Base-by-base conservation (phyloP, 371 early-diverging fungal species). In the Circinella umbellata region DNA sequence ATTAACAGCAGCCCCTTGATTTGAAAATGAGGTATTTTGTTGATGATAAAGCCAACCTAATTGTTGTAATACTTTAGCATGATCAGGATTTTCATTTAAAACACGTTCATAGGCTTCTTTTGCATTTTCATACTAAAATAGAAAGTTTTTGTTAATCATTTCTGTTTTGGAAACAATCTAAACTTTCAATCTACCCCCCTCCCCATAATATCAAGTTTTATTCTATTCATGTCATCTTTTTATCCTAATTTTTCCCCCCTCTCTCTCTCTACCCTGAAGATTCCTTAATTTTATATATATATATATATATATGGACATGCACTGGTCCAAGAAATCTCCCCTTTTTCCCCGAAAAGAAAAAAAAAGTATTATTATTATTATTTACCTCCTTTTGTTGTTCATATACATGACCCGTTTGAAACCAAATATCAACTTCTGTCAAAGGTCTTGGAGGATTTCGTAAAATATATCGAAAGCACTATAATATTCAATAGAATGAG, bases 11-110 rank as follows among this genome's bases (percentile, higher is more conserved):
- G 81, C 82, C 7, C 93, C 94, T 73, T 94, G 92, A 73, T 93
- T 94, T 69, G 85, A 86, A 70, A 95, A 95, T 1, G 86, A 82
- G 1, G 95, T 88, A 49, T 88, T 87, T 60, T 87, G 90, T 77
- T 94, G 94, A 73, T 96, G 95, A 79, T 92, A 96, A 10, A 99
- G 86, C 94, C 97, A 96, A 1, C 98, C 99, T 1, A 98, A 86
- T 76, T 99, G 98, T 71, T 96, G 98, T 18, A 99, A 77, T n/a
- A 95, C 97, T 77, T 98, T 98, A 68, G 95, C 94, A 70, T 97
- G 97, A 69, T 93, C 92, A 1, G 98, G 94, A 69, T 95, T 95
- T 34, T 94, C 94, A 2, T 77, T 76, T 46, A 98, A 76, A 0
- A 98, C 96, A 9, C 92, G 86, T 74, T 99, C 98, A 74, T 98